These are phyloP conservation scores for Rusavskia elegans DNA, from an alignment of 495 filamentous ascomycete species.

Conservation along the genomic window DNA sequence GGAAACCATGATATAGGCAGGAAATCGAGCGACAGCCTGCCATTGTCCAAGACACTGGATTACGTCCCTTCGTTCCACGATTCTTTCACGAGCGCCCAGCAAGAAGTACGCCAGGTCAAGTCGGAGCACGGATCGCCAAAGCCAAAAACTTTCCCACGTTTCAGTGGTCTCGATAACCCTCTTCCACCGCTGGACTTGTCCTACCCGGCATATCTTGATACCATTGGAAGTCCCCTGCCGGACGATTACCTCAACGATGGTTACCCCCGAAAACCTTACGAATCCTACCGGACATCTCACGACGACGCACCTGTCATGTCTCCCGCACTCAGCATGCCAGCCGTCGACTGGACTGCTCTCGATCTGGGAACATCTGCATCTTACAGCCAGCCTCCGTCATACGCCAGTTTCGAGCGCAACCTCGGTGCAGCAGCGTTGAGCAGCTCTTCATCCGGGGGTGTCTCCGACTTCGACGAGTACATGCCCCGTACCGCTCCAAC, in stretches of 20 bases:
- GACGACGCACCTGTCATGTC: slow-evolving; percentile 51
- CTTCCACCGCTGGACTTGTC: slow-evolving; percentile 51
- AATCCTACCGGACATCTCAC: slow-evolving; percentile 26
- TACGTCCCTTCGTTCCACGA: slow-evolving; percentile 23
- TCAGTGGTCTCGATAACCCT: slow-evolving; percentile 42
- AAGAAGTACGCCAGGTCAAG: slow-evolving; percentile 33
- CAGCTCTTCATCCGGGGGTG: slow-evolving; percentile 60
- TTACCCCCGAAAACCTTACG: slow-evolving; percentile 22
- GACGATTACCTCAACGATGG: slow-evolving; percentile 22
- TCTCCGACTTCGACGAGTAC: slow-evolving; percentile 59
- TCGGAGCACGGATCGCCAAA: slow-evolving; percentile 61
- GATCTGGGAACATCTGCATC: slow-evolving; percentile 38
- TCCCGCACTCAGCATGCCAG: slow-evolving; percentile 42
- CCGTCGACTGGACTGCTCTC: slow-evolving; percentile 62
- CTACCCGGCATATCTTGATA: slow-evolving; percentile 38
- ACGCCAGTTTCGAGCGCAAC: slow-evolving; percentile 47
- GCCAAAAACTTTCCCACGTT: slow-evolving; percentile 33
- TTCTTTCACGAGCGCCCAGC: slow-evolving; percentile 29
- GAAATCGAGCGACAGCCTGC: slow-evolving; percentile 54
- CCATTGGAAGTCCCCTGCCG: slow-evolving; percentile 29
- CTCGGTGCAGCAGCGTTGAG: slow-evolving; percentile 37
- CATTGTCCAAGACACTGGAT: slow-evolving; percentile 28
- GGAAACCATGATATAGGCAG: slow-evolving; percentile 39
- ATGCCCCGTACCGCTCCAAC: slow-evolving; percentile 20
- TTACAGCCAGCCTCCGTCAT: slow-evolving; percentile 56